Base-by-base conservation (phyloP, 495 filamentous ascomycete genomes). In the Acidomyces sp. region DNA sequence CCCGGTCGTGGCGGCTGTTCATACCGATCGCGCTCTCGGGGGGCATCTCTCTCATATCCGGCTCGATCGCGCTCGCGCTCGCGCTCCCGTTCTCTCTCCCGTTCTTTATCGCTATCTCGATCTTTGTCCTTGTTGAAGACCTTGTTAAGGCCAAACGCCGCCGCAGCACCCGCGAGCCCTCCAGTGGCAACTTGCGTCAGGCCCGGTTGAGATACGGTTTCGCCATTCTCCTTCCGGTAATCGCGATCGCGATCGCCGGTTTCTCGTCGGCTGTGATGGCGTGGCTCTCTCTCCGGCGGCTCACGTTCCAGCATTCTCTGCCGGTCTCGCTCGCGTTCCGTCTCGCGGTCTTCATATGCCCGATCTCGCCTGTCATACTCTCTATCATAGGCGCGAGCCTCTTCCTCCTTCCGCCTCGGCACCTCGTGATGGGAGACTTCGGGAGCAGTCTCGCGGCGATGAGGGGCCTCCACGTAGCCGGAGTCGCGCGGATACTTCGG, bases 311-410 rank as follows among this genome's bases (percentile, higher is more conserved):
- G 40, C 22, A 48, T 44, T 22, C 49, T 31, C 23, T 55, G 45
- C 29, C 52, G 24, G 15, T 59, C 54, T 2, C 37, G 34, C 22
- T 57, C 55, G 4, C 49, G 29, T 23, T 57, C 53, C n/a, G 37
- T 25, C 16, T 55, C 46, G 6, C 48, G 36, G n/a, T n/a, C n/a
- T 1, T 53, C 52, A 15, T 37, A 25, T 2, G 48, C 51, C 9
- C 39, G n/a, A 7, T 43, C 51, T 4, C 43, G 42, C 12, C 42
- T 37, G 5, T 52, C 46, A 9, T 41, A 38, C 10, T 55, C 54
- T 6, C 34, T 22, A 6, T 45, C 53, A 12, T 43, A 37, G 17
- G 46, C 54, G 12, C 36, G 40, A 40, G 52, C 49, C 28, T 41
- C 18, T 29, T 46, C 37, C 31, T 46, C 32, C 30, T 45, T 37